A percentile compares a stretch with the other conserved stretches of the same genome.
Evolutionary conservation across 2,329 filamentous ascomycete species (phyloP).

Genomic region (Cladosporium sp.): DNA sequence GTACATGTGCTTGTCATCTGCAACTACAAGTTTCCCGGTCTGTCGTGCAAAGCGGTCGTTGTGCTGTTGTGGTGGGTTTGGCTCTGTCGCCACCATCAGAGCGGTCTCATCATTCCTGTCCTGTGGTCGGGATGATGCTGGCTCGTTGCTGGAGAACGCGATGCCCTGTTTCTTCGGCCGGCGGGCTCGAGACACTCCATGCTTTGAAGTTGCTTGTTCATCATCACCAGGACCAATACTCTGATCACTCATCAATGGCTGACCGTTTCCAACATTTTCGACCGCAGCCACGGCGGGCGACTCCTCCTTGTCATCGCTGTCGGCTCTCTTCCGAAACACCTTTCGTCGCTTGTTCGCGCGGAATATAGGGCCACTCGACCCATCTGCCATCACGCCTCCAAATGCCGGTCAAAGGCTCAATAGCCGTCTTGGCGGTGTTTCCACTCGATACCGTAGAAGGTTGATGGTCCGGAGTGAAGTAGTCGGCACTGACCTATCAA

Average conservation of each 20-base stretch:
- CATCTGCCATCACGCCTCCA: neutral
- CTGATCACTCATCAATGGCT: no score
- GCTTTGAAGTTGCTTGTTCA: no score
- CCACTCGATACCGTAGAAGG: no score
- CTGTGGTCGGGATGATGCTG: constrained; percentile 18
- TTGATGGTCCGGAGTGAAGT: no score
- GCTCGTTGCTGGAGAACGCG: constrained; percentile 19
- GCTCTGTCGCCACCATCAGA: constrained; percentile 20
- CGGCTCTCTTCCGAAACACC: constrained; percentile 41
- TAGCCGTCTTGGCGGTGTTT: no score
- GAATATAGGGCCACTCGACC: constrained; percentile 31
- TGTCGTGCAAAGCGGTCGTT: constrained; percentile 62
- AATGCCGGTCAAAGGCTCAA: no score
- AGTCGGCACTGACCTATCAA: no score
- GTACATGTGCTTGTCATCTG: constrained; percentile 72
- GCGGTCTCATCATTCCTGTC: constrained; percentile 35
- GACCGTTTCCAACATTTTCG: neutral
- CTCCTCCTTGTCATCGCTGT: constrained; percentile 19
- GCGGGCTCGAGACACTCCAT: constrained; percentile 10
- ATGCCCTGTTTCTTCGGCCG: constrained; percentile 26
- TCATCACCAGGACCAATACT: no score
- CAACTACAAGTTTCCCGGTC: constrained; percentile 60
- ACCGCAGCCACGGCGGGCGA: neutral
- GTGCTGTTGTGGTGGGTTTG: constrained; percentile 33
- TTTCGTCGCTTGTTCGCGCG: constrained; percentile 47